phyloP scores from a whole-genome alignment of 2,329 filamentous ascomycete genomes.

The Aspergillus neotritici region DNA sequence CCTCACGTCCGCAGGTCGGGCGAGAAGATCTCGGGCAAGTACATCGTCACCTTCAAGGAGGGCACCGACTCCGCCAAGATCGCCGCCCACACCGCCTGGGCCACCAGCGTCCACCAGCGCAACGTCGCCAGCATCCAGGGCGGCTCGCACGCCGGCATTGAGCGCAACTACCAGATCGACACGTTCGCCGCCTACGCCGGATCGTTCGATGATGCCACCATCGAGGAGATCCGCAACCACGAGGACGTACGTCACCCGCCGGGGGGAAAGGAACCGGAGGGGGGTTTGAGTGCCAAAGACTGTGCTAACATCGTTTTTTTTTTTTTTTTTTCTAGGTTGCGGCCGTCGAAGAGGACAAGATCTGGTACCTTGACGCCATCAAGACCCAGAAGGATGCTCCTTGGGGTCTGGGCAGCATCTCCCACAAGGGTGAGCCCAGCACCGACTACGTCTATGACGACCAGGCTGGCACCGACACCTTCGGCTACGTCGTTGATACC shows the following conservation, averaged over 20 bases:
- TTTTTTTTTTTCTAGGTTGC: constrained; percentile 16
- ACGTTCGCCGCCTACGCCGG: constrained; percentile 41
- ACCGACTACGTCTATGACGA: constrained; percentile 33
- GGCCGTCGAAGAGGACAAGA: constrained; percentile 21
- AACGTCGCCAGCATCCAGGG: constrained; percentile 11
- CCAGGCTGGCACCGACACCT: constrained; percentile 31
- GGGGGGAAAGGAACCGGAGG: background rate
- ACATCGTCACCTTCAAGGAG: constrained; percentile 22
- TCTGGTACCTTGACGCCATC: constrained; percentile 16
- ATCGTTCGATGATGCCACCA: constrained; percentile 41
- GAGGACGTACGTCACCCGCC: constrained; percentile 25
- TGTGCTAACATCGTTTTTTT: constrained; percentile 2
- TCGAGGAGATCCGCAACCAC: constrained; percentile 35
- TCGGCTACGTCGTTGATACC: constrained; percentile 37
- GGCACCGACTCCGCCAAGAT: constrained; percentile 14
- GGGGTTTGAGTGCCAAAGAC: background rate
- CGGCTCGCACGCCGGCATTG: constrained; percentile 27
- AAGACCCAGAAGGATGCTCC: constrained; percentile 23
- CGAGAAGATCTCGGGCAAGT: constrained; percentile 18
- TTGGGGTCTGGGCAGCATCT: constrained; percentile 35
- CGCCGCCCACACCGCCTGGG: constrained; percentile 17
- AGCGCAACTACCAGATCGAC: constrained; percentile 40
- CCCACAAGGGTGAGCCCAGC: constrained; percentile 17
- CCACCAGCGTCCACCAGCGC: constrained; percentile 17
- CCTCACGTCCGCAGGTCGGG: constrained; percentile 3